Percentiles rank a stretch among this genome's conserved stretches.
phyloP scores from a whole-genome alignment of 768 basidiomycete species.

The Lactifluus pinguis region DNA sequence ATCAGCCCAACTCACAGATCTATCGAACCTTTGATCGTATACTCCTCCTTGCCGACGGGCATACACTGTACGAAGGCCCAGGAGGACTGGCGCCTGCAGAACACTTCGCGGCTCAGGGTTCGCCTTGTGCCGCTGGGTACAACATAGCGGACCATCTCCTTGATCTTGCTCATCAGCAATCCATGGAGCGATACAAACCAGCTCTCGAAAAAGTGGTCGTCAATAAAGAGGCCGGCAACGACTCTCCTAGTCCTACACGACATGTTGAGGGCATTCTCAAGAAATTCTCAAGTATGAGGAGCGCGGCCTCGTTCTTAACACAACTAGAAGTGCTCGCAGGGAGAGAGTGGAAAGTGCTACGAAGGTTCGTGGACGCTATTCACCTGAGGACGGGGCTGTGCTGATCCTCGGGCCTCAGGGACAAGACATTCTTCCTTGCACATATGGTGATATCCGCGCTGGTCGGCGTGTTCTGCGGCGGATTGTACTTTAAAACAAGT shows the following conservation, averaged over 20 bases:
- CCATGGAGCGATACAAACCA: slow-evolving; percentile 37
- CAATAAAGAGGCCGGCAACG: neutral
- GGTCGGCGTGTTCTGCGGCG: slow-evolving; percentile 84
- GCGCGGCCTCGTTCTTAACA: slow-evolving; percentile 77
- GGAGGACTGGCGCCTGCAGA: slow-evolving; percentile 63
- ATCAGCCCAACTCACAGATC: slow-evolving; percentile 56
- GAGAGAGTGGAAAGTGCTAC: slow-evolving; percentile 78
- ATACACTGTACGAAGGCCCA: slow-evolving; percentile 34
- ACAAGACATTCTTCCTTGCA: slow-evolving; percentile 73
- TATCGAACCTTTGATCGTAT: slow-evolving; percentile 52
- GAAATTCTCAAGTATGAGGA: slow-evolving; percentile 26
- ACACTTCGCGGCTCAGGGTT: slow-evolving; percentile 42
- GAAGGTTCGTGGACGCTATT: slow-evolving; percentile 39
- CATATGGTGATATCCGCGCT: slow-evolving; percentile 64
- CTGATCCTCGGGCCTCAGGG: slow-evolving; percentile 35
- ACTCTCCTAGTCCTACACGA: too few species aligned
- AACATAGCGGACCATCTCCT: slow-evolving; percentile 90
- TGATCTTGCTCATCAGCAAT: slow-evolving; percentile 71
- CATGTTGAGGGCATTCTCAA: slow-evolving; percentile 13
- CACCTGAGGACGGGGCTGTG: neutral
- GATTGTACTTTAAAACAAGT: slow-evolving; percentile 76
- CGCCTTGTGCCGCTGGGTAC: slow-evolving; percentile 65
- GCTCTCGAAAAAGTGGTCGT: neutral
- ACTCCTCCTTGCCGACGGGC: slow-evolving; percentile 47
- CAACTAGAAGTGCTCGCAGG: slow-evolving; percentile 77